Evolutionary conservation across 208 protist genomes (phyloP), one percentile per base, ranked within the genome.

Genomic region (Crithidia sp.): DNA sequence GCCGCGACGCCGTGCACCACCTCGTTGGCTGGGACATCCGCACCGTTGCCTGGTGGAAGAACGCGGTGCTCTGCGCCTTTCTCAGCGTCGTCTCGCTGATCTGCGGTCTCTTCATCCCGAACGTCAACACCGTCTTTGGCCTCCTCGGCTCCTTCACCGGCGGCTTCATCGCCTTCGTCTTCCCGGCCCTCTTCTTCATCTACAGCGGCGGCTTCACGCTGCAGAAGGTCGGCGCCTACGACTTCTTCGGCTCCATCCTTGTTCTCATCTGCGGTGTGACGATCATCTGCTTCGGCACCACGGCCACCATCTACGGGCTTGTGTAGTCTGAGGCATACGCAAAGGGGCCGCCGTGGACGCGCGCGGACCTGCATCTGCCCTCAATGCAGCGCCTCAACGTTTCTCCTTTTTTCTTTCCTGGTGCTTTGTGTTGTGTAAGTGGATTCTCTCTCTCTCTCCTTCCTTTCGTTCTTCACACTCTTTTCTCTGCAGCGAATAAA

Each of bases 111-210:
- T 86, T 94, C 67, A 88, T 94, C 66, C 86, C 86, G 3, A 86
- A 92, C n/a, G 82, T 94, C 40, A 89, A 87, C 73, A 74, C 73
- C 13, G 87, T 95, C 19, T 93, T 95, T 61, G 83, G 79, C 6
- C 70, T 95, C 37, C 79, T 95, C 40, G 88, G 91, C 41, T 82
- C 81, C 16, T 76, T 94, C 47, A 82, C 77, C 36, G 88, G 82
- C 8, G 71, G 76, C 28, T 84, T 89, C 53, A 88, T 95, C 65
- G 86, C 73, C 17, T 92, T 95, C 66, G 76, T 94, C 50, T 90
- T 94, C n/a, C 88, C 91, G 0, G 50, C 88, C 4, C 58, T 90
- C 54, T 94, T 95, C 76, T 91, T 81, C 57, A 90, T 94, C 54
- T 89, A 92, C 74, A 60, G 72, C n/a, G 85, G 86, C 12, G 74